These are phyloP conservation scores for Funneliformis caledonium DNA, from an alignment of 371 early-diverging fungal genomes.

Conservation along the genomic window DNA sequence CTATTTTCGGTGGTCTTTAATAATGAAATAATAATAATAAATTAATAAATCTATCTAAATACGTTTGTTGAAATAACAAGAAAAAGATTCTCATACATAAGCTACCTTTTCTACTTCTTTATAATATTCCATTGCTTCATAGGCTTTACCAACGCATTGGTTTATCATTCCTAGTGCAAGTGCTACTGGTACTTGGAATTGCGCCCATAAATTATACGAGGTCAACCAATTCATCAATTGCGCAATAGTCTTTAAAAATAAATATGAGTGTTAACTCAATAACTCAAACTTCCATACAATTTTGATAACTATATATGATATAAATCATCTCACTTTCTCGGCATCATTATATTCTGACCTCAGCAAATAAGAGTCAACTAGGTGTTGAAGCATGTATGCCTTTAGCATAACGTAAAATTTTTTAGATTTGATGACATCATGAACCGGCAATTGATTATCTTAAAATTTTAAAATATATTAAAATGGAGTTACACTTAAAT, in stretches of 20 bases:
- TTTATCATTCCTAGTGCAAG: slow-evolving; percentile 36
- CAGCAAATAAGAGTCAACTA: slow-evolving; percentile 28
- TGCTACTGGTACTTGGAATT: slow-evolving; percentile 10
- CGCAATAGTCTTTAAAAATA: background rate
- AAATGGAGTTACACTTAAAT: background rate
- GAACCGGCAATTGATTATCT: slow-evolving; percentile 21
- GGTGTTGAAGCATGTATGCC: slow-evolving; percentile 34
- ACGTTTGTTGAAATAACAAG: background rate
- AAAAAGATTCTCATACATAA: background rate
- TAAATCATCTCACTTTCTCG: slow-evolving; percentile 30
- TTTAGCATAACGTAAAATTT: slow-evolving; percentile 28
- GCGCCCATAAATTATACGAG: slow-evolving; percentile 15
- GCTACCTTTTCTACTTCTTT: slow-evolving; percentile 27
- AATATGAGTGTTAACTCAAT: background rate
- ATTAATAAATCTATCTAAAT: background rate
- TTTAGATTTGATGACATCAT: slow-evolving; percentile 32
- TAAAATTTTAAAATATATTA: background rate
- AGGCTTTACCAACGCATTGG: slow-evolving; percentile 30
- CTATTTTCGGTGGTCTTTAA: slow-evolving; percentile 4
- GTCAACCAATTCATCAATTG: slow-evolving; percentile 29
- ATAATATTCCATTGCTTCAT: slow-evolving; percentile 16
- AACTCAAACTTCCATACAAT: background rate
- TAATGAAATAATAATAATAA: background rate
- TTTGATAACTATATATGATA: background rate
- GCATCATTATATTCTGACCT: slow-evolving; percentile 30